A percentile compares a stretch with the other conserved stretches of the same genome.
These are phyloP conservation scores for Spathaspora sp. DNA, from an alignment of 1,139 yeast genomes.

Conservation along the genomic window DNA sequence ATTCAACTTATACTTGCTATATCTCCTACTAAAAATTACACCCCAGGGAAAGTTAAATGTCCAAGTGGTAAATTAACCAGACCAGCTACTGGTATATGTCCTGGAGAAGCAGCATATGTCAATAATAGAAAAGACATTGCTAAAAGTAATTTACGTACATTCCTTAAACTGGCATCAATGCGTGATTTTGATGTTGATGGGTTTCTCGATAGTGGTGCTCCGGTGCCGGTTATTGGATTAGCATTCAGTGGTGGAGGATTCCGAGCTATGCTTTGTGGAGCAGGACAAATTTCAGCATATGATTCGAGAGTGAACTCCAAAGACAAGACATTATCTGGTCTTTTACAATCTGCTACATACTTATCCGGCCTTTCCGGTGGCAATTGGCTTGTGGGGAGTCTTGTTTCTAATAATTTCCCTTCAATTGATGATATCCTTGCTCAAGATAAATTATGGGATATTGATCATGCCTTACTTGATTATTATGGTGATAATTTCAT, in stretches of 20 bases:
- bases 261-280: slow-evolving; percentile 46
- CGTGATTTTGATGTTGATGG: slow-evolving; percentile 54
- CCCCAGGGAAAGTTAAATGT: slow-evolving; percentile 64
- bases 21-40: slow-evolving; percentile 67
- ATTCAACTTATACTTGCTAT: slow-evolving; percentile 29
- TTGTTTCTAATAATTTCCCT: slow-evolving; percentile 39
- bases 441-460: slow-evolving; percentile 34
- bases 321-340: slow-evolving; percentile 36
- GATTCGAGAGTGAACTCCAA: slow-evolving; percentile 33
- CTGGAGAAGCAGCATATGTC: slow-evolving; percentile 44
- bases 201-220: slow-evolving; percentile 35
- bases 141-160: slow-evolving; percentile 54
- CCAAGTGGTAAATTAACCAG: slow-evolving; percentile 36
- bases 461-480: slow-evolving; percentile 40
- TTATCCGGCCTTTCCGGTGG: slow-evolving; percentile 46
- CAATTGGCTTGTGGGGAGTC: slow-evolving; percentile 42
- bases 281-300: slow-evolving; percentile 39
- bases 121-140: slow-evolving; percentile 56
- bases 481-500: slow-evolving; percentile 33
- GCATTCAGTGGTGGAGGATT: slow-evolving; percentile 50
- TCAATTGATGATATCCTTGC: slow-evolving; percentile 33
- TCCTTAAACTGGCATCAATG: slow-evolving; percentile 56
- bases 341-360: slow-evolving; percentile 40
- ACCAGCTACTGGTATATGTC: slow-evolving; percentile 31
- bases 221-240: slow-evolving; percentile 34